A percentile compares a stretch with the other conserved stretches of the same genome.
These are phyloP conservation scores for Colletotrichum incanum DNA, from an alignment of 2,329 filamentous ascomycete species.

Conservation along the genomic window DNA sequence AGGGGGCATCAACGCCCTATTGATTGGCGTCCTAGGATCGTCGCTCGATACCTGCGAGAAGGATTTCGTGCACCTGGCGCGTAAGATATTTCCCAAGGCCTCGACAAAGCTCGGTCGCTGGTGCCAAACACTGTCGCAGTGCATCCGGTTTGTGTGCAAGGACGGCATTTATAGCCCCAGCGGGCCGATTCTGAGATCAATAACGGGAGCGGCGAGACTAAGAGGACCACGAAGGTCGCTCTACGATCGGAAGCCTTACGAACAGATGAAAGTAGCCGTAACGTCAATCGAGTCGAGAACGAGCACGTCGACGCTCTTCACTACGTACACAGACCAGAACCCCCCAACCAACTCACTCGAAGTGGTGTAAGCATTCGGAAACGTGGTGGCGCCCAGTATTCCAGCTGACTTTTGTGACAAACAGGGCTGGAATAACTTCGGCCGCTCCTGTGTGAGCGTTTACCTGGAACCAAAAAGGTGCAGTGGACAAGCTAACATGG, in stretches of 20 bases:
- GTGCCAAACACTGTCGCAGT: slow-evolving; percentile 5
- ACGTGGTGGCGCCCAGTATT: neutral
- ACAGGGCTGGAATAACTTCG: slow-evolving; percentile 7
- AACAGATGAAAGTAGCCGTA: slow-evolving; percentile 16
- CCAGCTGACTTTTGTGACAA: neutral
- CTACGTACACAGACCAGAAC: neutral
- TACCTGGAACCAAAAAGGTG: neutral
- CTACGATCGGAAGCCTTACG: slow-evolving; percentile 1
- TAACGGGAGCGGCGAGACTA: slow-evolving; percentile 1
- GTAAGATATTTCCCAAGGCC: slow-evolving; percentile 11
- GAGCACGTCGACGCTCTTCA: slow-evolving; percentile 8
- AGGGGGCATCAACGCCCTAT: slow-evolving; percentile 18
- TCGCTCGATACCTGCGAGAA: slow-evolving; percentile 10
- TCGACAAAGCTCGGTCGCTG: neutral
- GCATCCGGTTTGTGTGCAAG: slow-evolving; percentile 1
- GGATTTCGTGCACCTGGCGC: slow-evolving; percentile 1
- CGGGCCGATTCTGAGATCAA: neutral
- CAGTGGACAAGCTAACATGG: neutral
- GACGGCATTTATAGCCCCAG: slow-evolving; percentile 16
- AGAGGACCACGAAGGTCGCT: slow-evolving; percentile 6
- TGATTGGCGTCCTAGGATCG: slow-evolving; percentile 2
- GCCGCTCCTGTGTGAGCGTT: slow-evolving; percentile 3
- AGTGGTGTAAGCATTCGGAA: neutral
- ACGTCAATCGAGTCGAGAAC: slow-evolving; percentile 10
- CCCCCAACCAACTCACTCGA: neutral